These are phyloP conservation scores for Setomelanomma holmii DNA, from an alignment of 2,329 filamentous ascomycete genomes.

Conservation along the genomic window DNA sequence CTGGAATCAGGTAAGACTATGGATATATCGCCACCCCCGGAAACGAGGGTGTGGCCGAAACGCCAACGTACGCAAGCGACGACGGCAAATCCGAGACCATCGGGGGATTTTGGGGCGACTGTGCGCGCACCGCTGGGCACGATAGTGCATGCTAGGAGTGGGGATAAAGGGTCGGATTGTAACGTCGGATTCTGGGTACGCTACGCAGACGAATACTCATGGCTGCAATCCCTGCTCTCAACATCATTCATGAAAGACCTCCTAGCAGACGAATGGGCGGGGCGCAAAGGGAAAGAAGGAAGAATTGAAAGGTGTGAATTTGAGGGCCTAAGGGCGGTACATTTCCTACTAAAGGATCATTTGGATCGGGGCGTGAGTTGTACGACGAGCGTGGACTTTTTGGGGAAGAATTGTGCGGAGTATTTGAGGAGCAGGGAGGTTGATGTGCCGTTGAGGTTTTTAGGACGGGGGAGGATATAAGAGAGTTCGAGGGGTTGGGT, in stretches of 20 bases:
- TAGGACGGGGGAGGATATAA: conserved; percentile 30
- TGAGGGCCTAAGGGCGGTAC: conserved; percentile 28
- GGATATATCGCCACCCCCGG: conserved; percentile 41
- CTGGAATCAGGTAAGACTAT: conserved; percentile 37
- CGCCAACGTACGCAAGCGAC: conserved; percentile 43
- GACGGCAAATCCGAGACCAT: not conserved
- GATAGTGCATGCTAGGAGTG: conserved; percentile 54
- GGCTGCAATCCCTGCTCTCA: conserved; percentile 40
- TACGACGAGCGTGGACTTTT: conserved; percentile 32
- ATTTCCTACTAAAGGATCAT: conserved; percentile 35
- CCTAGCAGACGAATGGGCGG: conserved; percentile 39
- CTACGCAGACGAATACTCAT: conserved; percentile 40
- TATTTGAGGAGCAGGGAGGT: conserved; percentile 29
- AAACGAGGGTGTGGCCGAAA: conserved; percentile 39
- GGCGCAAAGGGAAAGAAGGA: conserved; percentile 28
- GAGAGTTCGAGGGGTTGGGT: not conserved
- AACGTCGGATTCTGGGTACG: conserved; percentile 49
- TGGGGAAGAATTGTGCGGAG: conserved; percentile 39
- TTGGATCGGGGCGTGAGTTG: conserved; percentile 35
- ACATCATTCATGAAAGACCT: conserved; percentile 31
- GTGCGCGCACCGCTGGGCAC: conserved; percentile 50
- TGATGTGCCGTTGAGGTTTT: conserved; percentile 30
- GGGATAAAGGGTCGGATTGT: conserved; percentile 46
- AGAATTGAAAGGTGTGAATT: conserved; percentile 33
- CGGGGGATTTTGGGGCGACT: conserved; percentile 35